A percentile compares a stretch with the other conserved stretches of the same genome.
Evolutionary conservation across 2,329 filamentous ascomycete species (phyloP).

Genomic region (Zalaria sp.): DNA sequence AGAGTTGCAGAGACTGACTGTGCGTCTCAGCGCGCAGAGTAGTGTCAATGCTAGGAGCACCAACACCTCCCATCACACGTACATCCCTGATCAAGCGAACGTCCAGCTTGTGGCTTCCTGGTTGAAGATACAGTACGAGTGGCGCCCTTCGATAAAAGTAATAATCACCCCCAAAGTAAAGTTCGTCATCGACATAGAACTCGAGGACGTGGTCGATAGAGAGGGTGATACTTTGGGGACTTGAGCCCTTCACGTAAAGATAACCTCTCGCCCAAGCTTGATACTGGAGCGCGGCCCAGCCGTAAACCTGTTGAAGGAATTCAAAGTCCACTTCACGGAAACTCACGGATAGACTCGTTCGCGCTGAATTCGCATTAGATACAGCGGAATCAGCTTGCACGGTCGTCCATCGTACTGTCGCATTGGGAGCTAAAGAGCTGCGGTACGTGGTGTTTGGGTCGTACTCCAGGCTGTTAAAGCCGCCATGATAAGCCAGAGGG

Average conservation of each 20-base stretch:
- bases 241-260: slow-evolving; percentile 21
- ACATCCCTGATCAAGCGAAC: slow-evolving; percentile 42
- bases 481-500: slow-evolving; percentile 39
- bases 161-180: slow-evolving; percentile 44
- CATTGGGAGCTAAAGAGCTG: slow-evolving; percentile 38
- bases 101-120: slow-evolving; percentile 37
- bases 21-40: slow-evolving; percentile 20
- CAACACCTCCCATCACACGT: slow-evolving; percentile 39
- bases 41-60: slow-evolving; percentile 31
- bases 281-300: slow-evolving; percentile 45
- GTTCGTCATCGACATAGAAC: slow-evolving; percentile 35
- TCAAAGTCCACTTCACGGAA: slow-evolving; percentile 41
- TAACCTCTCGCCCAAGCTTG: slow-evolving; percentile 43
- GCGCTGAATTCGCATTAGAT: slow-evolving; percentile 14
- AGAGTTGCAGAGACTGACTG: slow-evolving; percentile 15
- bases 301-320: slow-evolving; percentile 39
- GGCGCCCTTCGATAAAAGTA: slow-evolving; percentile 38
- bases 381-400: slow-evolving; percentile 18
- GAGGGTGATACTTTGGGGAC: slow-evolving; percentile 24
- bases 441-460: slow-evolving; percentile 27
- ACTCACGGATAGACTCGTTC: slow-evolving; percentile 26
- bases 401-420: slow-evolving; percentile 34
- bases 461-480: slow-evolving; percentile 34
- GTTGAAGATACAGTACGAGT: slow-evolving; percentile 32
- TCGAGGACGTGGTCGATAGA: slow-evolving; percentile 37